Evolutionary conservation across 2,329 filamentous ascomycete genomes (phyloP).

Genomic region (Verticillium klebahnii): DNA sequence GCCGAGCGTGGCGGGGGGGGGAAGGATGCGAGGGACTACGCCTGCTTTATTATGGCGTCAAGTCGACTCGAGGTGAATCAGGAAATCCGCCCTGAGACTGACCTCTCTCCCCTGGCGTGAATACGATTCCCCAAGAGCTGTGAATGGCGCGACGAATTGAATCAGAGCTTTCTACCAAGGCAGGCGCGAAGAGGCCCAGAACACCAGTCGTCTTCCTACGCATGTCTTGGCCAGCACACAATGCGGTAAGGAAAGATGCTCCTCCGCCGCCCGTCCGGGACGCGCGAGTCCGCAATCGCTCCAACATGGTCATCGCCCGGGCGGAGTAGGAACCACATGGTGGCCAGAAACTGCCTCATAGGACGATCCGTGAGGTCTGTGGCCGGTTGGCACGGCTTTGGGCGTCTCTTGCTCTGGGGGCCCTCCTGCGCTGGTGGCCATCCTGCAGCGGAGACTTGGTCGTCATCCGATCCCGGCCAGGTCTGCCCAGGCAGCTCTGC

Average conservation of each 20-base stretch:
- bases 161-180: not conserved
- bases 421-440: too few species aligned
- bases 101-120: not conserved
- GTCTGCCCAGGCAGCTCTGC: not conserved
- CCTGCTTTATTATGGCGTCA: too few species aligned
- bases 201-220: not conserved
- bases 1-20: not conserved
- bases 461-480: too few species aligned
- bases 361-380: not conserved
- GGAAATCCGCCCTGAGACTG: not conserved
- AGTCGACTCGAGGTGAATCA: not conserved
- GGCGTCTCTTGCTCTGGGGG: too few species aligned
- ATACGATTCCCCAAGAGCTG: not conserved
- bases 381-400: not conserved
- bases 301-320: not conserved
- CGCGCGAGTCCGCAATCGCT: not conserved
- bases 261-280: not conserved
- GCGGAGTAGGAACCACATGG: not conserved
- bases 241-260: not conserved
- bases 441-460: too few species aligned
- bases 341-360: not conserved
- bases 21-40: not conserved
- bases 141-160: not conserved
- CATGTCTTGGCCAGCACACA: not conserved
- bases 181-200: not conserved